Evolutionary conservation across 202 grass and related monocot genomes (phyloP), one percentile per base, ranked within the genome.

Genomic region (Carex arenaria): DNA sequence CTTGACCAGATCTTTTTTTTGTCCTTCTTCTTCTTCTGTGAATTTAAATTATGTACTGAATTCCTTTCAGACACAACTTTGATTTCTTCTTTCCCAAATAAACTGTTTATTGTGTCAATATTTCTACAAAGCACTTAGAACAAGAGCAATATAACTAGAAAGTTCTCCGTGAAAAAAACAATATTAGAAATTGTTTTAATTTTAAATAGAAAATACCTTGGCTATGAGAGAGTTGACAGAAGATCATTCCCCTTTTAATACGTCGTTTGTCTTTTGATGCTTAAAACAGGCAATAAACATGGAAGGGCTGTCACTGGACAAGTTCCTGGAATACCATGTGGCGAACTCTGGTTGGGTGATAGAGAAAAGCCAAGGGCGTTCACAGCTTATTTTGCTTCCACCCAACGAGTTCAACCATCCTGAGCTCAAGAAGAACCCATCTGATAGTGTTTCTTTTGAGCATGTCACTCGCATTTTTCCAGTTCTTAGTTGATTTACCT

Each of bases 391-490:
- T 42, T 88, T 86, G 66, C 91, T 98, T 68, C 91, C 91, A 0
- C 93, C 84, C 22, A 98, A 86, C 0, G 93, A 95, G 79, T 90
- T 90, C 83, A 98, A 93, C 75, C 96, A 95, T 79, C 96, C 93
- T 0, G 93, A 95, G 80, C 96, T 98, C 54, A 98, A 98, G 89
- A 98, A 95, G 83, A 95, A 92, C 71, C 72, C 89, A 53, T 80
- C 86, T 55, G 95, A 98, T 64, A 84, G 66, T 0, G 87, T 98
- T 66, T 91, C 91, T 0, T 93, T 95, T 18, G 91, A 98, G 83
- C 96, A 95, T 23, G 65, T 98, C 18, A 98, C 96, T 20, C 91
- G 93, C 72, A 92, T 98, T 82, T 98, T 95, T 74, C 93, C 96
- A 18, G 80, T 88, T 63, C 84, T 98, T 63, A 98, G 93, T 84